Conservation (phyloP, 257 asterid genomes). For the Forsythia suspensa region DNA sequence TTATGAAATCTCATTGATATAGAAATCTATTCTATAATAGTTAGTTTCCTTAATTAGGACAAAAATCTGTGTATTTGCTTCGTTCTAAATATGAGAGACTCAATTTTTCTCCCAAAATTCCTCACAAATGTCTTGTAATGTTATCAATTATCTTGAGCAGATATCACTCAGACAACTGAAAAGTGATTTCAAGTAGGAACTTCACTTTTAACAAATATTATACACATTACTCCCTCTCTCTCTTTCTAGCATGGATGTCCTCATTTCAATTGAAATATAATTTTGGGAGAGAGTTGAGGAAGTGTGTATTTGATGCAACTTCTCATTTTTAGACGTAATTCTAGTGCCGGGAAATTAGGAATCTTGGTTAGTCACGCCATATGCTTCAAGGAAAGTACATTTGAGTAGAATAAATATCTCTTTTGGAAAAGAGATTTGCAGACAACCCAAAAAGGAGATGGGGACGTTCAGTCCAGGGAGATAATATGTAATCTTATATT, state of each 20-base stretch:
- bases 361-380: neutral
- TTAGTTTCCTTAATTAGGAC: no score
- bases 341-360: neutral
- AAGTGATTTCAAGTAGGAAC: neutral
- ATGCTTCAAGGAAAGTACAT: neutral
- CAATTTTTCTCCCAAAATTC: no score
- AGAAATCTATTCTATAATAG: no score
- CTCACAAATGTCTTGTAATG: no score
- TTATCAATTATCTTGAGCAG: neutral
- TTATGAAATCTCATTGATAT: no score
- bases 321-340: neutral
- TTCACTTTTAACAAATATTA: neutral
- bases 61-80: no score
- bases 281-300: neutral
- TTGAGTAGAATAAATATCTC: neutral
- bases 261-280: neutral
- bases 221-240: neutral
- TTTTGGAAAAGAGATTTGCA: neutral
- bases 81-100: no score
- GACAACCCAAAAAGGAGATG: neutral
- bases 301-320: neutral
- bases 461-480: neutral
- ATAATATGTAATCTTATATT: neutral
- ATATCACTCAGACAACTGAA: neutral
- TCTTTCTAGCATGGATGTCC: neutral